A percentile compares a stretch with the other conserved stretches of the same genome.
Evolutionary conservation across 176 grass and related monocot species (phyloP).

Genomic region (Carex cristatella): DNA sequence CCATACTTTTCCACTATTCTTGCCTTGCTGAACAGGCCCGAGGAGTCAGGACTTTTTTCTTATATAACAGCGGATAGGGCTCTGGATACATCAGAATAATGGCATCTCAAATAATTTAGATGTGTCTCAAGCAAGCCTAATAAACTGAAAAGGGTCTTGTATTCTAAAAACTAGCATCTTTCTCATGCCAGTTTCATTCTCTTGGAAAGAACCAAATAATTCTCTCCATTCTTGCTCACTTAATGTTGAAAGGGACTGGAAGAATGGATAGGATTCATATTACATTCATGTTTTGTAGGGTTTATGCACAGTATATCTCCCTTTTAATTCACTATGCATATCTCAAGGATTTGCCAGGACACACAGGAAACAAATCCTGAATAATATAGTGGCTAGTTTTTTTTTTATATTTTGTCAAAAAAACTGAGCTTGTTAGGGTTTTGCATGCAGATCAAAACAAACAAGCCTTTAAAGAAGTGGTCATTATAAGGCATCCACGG

Average conservation of each 20-base stretch:
- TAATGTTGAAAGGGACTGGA: neutral
- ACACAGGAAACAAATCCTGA: neutral
- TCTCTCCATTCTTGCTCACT: neutral
- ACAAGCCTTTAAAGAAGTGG: constrained; percentile 97
- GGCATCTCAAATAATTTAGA: neutral
- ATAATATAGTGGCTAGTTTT: neutral
- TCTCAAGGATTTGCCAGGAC: neutral
- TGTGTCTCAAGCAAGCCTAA: neutral
- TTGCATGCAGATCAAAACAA: constrained; percentile 84
- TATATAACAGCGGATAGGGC: neutral
- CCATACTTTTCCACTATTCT: no score
- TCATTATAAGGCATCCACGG: constrained; percentile 91
- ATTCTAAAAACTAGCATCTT: neutral
- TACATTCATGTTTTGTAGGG: neutral
- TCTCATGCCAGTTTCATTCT: neutral
- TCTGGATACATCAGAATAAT: neutral
- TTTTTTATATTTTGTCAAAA: neutral
- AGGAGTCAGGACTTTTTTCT: neutral
- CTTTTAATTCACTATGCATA: neutral
- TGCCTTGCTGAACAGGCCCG: no score
- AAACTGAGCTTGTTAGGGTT: neutral
- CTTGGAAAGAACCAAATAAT: neutral
- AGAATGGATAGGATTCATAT: neutral
- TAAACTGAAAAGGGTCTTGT: neutral
- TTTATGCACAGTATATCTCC: neutral